Base-by-base conservation (phyloP, 371 early-diverging fungal species). In the Apophysomyces variabilis region DNA sequence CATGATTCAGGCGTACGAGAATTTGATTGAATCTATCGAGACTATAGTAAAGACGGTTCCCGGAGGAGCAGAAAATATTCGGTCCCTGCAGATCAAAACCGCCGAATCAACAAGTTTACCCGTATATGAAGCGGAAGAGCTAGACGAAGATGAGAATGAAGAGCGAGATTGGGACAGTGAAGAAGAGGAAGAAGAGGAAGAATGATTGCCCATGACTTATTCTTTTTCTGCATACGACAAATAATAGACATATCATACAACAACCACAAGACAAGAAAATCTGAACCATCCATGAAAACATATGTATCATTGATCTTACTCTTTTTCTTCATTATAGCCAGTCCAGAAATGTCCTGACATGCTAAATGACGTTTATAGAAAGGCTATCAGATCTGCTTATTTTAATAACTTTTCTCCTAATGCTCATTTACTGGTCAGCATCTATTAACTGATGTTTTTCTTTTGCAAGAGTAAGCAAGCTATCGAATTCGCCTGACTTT, bases 61-160 rank as follows among this genome's bases (percentile, higher is more conserved):
- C n/a, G 83, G 89, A 47, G 85, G 87, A 60, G 90, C 92, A 85
- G 74, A 77, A 37, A 94, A 93, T 74, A 86, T 97, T 60, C 90
- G 87, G 68, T 84, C 92, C 2, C 79, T 97, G 50, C 82, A 87
- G 57, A 77, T 97, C 76, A 95, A 95, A 75, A 90, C 94, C 4
- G 82, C 77, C 45, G 83, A 85, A n/a, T 94, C 95, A 11, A 76
- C 86, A 4, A 85, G 92, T 47, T 84, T 97, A 68, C 96, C 96
- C 1, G 69, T 97, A 38, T 96, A 87, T 71, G 79, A 76, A 38
- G 70, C 68, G 7, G 58, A 68, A 58, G 63, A 66, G 36, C 62
- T 72, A 54, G 72, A 70, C 37, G 76, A 61, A 32, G 66, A 73
- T 11, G 65, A 66, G 39, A 68, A 72, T 5, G 74, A 80, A 4